Conservation (phyloP, 2,329 filamentous ascomycete genomes). For the Paraphaeosphaeria sporulosa region DNA sequence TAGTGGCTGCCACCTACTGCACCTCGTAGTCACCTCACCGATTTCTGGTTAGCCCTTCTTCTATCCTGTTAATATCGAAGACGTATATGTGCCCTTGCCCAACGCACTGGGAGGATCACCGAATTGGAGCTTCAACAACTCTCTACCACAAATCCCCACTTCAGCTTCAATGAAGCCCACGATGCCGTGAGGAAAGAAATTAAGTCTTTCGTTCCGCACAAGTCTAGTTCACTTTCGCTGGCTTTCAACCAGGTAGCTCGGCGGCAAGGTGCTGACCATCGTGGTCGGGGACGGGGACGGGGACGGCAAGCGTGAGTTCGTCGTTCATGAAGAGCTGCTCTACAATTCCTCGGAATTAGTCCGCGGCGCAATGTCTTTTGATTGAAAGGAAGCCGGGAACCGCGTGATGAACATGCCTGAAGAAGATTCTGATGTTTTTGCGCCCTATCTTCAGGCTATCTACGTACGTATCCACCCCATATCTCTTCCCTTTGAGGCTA, state of each 20-base stretch:
- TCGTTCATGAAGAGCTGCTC: conserved; percentile 21
- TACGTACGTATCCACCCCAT: neutral
- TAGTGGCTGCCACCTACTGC: no score
- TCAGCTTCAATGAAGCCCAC: neutral
- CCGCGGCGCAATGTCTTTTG: conserved; percentile 21
- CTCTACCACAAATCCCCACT: no score
- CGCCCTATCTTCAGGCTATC: conserved; percentile 18
- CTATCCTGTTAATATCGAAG: no score
- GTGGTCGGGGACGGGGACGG: conserved; percentile 10
- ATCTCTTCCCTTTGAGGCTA: neutral
- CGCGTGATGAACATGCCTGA: conserved; percentile 16
- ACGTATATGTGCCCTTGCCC: no score
- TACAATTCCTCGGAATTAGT: conserved; percentile 25
- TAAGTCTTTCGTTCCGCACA: neutral
- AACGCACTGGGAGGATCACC: no score
- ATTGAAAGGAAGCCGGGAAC: conserved; percentile 20
- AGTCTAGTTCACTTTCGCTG: neutral
- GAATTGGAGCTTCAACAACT: no score
- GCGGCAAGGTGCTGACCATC: conserved; percentile 9
- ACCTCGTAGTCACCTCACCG: neutral
- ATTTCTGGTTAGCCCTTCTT: neutral
- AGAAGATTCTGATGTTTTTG: conserved; percentile 19
- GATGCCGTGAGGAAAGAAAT: neutral
- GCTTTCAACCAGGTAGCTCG: neutral
- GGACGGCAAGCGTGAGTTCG: conserved; percentile 14